Conservation (phyloP, 2,329 filamentous ascomycete species). For the Trichoderma sp. region DNA sequence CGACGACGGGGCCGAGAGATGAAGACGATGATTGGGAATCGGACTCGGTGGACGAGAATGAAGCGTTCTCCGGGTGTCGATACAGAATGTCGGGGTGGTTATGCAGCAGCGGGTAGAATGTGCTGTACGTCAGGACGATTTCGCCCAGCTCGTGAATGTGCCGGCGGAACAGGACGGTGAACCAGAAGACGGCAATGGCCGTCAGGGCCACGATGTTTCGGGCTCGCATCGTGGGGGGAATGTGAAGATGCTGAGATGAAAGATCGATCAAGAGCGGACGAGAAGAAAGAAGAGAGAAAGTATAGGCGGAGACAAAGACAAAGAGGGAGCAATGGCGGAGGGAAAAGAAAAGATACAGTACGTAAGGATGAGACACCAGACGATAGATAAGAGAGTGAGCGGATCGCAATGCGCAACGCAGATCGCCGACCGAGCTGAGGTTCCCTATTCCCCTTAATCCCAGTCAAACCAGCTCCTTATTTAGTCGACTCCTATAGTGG, state of each 20-base stretch:
- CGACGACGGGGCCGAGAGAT: not conserved
- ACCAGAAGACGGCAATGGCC: conserved; percentile 17
- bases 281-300: not conserved
- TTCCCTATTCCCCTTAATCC: not conserved
- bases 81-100: conserved; percentile 18
- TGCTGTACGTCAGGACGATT: conserved; percentile 21
- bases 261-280: not conserved
- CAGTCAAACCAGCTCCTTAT: not conserved
- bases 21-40: not conserved
- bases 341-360: not conserved
- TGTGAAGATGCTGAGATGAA: not conserved
- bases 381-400: not conserved
- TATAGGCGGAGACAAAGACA: not conserved
- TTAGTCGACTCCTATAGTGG: not conserved
- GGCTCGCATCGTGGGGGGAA: conserved; percentile 12
- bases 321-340: not conserved
- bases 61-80: conserved; percentile 9
- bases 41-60: not conserved
- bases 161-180: conserved; percentile 12
- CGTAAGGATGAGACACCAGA: not conserved
- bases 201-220: conserved; percentile 16
- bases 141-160: conserved; percentile 22
- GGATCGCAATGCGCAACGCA: not conserved
- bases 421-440: not conserved
- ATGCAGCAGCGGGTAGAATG: conserved; percentile 22